Percentiles rank a stretch among this genome's conserved stretches.
Conservation (phyloP, 192 early-diverging fungal species). For the Radiomyces spectabilis region DNA sequence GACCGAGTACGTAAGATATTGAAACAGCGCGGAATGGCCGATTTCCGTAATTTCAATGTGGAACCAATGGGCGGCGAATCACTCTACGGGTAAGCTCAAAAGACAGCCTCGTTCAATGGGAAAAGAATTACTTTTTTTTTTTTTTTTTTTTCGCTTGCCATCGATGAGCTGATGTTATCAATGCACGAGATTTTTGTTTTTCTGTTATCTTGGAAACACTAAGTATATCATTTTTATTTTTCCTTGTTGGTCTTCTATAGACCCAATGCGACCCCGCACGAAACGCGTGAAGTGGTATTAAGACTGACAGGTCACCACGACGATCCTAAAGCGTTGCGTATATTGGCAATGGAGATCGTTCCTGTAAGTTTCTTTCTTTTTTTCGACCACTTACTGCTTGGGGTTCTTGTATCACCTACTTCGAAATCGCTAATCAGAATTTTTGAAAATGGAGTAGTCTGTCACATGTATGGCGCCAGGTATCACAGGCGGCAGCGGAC, state of each 20-base stretch:
- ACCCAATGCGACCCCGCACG: slow-evolving; percentile 18
- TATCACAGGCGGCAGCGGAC: neutral
- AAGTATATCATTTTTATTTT: no score
- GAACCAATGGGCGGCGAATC: slow-evolving; percentile 52
- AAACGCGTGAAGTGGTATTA: slow-evolving; percentile 37
- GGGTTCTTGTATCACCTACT: slow-evolving; percentile 51
- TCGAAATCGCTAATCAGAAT: no score
- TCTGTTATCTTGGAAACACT: no score
- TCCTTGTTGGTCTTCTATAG: slow-evolving; percentile 11
- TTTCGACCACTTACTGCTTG: slow-evolving; percentile 33
- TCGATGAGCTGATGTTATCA: no score
- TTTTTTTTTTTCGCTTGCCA: neutral
- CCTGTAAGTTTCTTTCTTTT: slow-evolving; percentile 20
- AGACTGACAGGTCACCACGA: slow-evolving; percentile 33
- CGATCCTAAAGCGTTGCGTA: slow-evolving; percentile 21
- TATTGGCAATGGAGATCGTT: slow-evolving; percentile 36
- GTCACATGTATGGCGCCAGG: neutral
- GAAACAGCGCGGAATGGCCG: slow-evolving; percentile 31
- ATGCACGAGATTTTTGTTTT: no score
- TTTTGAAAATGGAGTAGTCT: neutral
- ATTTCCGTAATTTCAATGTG: slow-evolving; percentile 40
- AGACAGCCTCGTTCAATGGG: neutral
- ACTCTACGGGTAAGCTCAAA: slow-evolving; percentile 42
- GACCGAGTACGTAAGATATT: slow-evolving; percentile 34
- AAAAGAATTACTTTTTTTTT: neutral